phyloP scores from a whole-genome alignment of 148 eudicot species.

The Beta vulgaris region DNA sequence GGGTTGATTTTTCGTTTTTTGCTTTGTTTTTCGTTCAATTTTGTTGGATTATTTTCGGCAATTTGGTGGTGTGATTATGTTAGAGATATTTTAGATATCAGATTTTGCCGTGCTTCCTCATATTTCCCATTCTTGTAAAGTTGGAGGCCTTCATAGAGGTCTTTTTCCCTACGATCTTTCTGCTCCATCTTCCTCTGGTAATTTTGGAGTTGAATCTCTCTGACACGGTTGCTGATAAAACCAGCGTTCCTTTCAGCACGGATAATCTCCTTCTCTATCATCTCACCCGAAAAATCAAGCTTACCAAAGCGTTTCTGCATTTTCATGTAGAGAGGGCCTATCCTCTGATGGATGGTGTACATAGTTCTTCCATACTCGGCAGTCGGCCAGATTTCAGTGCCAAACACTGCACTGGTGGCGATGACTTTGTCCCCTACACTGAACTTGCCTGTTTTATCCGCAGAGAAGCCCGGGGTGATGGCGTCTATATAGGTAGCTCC shows the following conservation, averaged over 20 bases:
- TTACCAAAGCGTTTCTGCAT: conserved; percentile 80
- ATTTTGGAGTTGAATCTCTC: conserved; percentile 90
- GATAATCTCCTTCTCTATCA: conserved; percentile 83
- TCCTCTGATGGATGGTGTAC: conserved; percentile 87
- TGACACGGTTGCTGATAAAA: conserved; percentile 56
- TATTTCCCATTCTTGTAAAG: conserved; percentile 76
- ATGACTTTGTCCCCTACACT: conserved; percentile 91
- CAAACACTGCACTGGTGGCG: conserved; percentile 97
- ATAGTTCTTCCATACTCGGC: conserved; percentile 97
- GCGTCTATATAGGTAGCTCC: conserved; percentile 91
- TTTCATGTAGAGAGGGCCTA: conserved; percentile 91
- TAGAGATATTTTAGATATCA: no score
- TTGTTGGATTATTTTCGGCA: no score
- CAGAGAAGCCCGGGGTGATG: conserved; percentile 74
- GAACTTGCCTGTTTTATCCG: conserved; percentile 72
- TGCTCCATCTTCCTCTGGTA: conserved; percentile 70
- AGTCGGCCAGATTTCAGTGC: conserved; percentile 92
- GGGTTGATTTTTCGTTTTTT: no score
- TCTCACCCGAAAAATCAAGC: conserved; percentile 41
- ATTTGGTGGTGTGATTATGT: no score
- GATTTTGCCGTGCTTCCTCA: conserved; percentile 82
- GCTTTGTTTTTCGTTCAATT: no score
- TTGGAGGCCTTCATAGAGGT: conserved; percentile 79
- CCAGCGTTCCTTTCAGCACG: conserved; percentile 92
- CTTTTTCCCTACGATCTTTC: conserved; percentile 67